Conservation (phyloP, 768 basidiomycete species). For the Hortiboletus campestris region DNA sequence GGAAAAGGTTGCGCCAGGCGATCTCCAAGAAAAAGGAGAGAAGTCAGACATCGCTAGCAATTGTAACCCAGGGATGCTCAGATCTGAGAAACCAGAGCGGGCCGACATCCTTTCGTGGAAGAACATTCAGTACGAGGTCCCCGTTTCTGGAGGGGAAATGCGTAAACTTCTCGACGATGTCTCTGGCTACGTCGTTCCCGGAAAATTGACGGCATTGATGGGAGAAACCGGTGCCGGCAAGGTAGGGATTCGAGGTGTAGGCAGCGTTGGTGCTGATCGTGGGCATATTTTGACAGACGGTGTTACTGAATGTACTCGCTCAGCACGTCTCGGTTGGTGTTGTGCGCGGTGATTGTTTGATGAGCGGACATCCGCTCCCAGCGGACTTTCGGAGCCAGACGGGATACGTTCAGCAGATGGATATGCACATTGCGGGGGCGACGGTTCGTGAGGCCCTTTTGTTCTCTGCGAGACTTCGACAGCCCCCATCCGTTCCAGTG, state of each 20-base stretch:
- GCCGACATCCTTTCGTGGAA: constrained; percentile 69
- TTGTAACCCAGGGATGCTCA: not conserved
- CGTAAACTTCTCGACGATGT: constrained; percentile 45
- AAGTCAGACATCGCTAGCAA: not conserved
- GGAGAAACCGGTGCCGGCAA: constrained; percentile 38
- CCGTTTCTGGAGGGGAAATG: constrained; percentile 34
- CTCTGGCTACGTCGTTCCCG: constrained; percentile 51
- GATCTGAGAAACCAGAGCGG: constrained; percentile 14
- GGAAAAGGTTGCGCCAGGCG: constrained; percentile 4
- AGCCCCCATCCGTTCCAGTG: constrained; percentile 60
- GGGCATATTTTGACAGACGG: constrained; percentile 40
- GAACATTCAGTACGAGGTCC: constrained; percentile 63
- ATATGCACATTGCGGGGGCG: constrained; percentile 69
- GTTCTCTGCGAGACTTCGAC: constrained; percentile 79
- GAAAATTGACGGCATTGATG: constrained; percentile 52
- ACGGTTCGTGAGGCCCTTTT: constrained; percentile 81
- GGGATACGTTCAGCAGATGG: constrained; percentile 61
- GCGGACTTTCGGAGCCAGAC: constrained; percentile 65
- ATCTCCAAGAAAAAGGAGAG: not conserved
- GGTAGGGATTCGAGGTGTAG: constrained; percentile 3
- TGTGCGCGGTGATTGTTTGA: constrained; percentile 49
- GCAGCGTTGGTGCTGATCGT: not conserved
- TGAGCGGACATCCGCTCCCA: constrained; percentile 54
- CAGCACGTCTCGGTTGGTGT: constrained; percentile 48
- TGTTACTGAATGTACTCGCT: constrained; percentile 56